Evolutionary conservation across 2,329 filamentous ascomycete species (phyloP), one percentile per base, ranked within the genome.

Genomic region (Ustilaginoidea virens): DNA sequence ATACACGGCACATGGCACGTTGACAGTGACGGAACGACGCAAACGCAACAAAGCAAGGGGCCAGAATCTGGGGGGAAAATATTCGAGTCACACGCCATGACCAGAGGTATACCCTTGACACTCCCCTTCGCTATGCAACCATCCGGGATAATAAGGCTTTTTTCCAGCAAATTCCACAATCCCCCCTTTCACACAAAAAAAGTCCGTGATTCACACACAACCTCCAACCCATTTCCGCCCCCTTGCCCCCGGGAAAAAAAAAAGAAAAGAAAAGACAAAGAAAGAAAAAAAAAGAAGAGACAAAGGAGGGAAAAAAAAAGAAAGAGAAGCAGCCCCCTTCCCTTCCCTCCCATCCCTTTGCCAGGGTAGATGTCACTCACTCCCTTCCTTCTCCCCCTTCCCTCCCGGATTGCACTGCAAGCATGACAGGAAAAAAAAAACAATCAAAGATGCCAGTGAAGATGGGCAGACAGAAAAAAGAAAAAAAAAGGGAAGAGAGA

Each of bases 71-170:
- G n/a, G n/a, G n/a, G n/a, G n/a, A n/a, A n/a, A n/a, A n/a, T n/a
- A n/a, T n/a, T n/a, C 42, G 40, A 37, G 36, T 46, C 49, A 49
- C 47, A 44, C 46, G 45, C 38, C 49, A 51, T 46, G 48, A 45
- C 48, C 49, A 52, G 51, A 35, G 44, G 39, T 48, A 49, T 48
- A 50, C 43, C 52, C 46, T 44, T 40, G n/a, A 53, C 52, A 52
- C 53, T 52, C 51, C 51, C 50, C 49, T 49, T 53, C 53, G 54
- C 54, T 57, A 57, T 57, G 53, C 53, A 56, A 48, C 51, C 45
- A 43, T 43, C 43, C 48, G 38, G 41, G 47, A 51, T 45, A 48
- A 48, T 45, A 50, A 47, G 48, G 48, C 45, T 45, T 50, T 45
- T 50, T 49, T 56, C 53, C 59, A 56, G 56, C 55, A 56, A 44